Conservation (phyloP, 148 eudicot species). For the Chenopodium formosanum region DNA sequence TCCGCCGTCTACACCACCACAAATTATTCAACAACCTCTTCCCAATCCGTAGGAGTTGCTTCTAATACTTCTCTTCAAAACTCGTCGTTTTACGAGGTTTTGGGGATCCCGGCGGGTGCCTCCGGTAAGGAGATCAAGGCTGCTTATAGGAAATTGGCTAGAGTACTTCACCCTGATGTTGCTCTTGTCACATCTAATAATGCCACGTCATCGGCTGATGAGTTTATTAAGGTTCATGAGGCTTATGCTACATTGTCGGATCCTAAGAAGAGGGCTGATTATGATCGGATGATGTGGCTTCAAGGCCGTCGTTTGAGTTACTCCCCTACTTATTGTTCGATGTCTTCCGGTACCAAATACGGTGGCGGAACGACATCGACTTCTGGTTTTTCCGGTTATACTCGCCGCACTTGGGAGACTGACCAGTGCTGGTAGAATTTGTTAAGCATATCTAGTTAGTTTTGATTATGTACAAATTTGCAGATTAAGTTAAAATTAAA, state of each 20-base stretch:
- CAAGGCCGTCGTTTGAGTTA: conserved; percentile 20
- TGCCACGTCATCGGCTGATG: conserved; percentile 28
- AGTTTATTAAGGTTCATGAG: conserved; percentile 45
- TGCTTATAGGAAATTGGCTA: conserved; percentile 58
- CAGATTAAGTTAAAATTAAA: no score
- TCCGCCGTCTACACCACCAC: conserved; percentile 22
- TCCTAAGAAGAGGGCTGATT: conserved; percentile 54
- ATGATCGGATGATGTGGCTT: conserved; percentile 39
- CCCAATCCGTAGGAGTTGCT: conserved; percentile 20
- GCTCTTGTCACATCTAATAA: not conserved
- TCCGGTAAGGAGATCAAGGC: conserved; percentile 49
- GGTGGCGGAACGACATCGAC: conserved; percentile 14
- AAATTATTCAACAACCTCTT: not conserved
- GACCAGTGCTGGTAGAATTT: conserved; percentile 72
- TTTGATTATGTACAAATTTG: no score
- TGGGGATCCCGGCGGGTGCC: conserved; percentile 45
- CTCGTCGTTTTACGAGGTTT: conserved; percentile 53
- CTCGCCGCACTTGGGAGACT: conserved; percentile 59
- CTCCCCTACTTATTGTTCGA: conserved; percentile 22
- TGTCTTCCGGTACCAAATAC: not conserved
- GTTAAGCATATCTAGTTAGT: not conserved
- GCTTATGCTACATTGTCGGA: conserved; percentile 62
- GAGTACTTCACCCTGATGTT: conserved; percentile 55
- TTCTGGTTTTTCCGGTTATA: conserved; percentile 24
- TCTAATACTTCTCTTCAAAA: conserved; percentile 10